Conservation (phyloP, 73 alveolate species). For the Halteria grandinella region DNA sequence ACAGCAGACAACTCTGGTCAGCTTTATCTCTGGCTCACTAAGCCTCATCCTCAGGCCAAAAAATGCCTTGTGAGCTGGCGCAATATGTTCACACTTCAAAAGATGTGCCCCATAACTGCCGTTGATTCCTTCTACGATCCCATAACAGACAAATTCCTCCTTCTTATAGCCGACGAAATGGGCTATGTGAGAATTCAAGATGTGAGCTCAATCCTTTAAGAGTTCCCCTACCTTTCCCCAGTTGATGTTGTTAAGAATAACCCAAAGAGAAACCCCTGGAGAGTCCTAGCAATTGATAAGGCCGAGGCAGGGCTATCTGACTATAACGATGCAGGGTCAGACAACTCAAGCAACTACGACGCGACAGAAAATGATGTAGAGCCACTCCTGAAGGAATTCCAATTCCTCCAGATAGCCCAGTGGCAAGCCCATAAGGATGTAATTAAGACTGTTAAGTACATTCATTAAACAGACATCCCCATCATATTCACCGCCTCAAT, state of each 20-base stretch:
- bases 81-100: conserved; percentile 77
- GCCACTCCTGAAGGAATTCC: conserved; percentile 61
- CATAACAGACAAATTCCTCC: conserved; percentile 3
- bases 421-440: conserved; percentile 82
- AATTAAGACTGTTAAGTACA: conserved; percentile 56
- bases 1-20: conserved; percentile 73
- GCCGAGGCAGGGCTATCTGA: conserved; percentile 37
- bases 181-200: conserved; percentile 73
- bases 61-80: conserved; percentile 71
- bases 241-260: conserved; percentile 48
- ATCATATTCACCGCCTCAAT: conserved; percentile 69
- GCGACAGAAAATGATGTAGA: conserved; percentile 47
- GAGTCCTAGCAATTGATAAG: conserved; percentile 51
- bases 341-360: conserved; percentile 2
- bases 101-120: conserved; percentile 75
- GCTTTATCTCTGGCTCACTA: conserved; percentile 63
- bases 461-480: conserved; percentile 61
- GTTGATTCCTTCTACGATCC: conserved; percentile 67
- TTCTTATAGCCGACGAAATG: conserved; percentile 75
- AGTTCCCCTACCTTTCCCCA: conserved; percentile 40
- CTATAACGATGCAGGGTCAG: conserved; percentile 10
- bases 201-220: conserved; percentile 27
- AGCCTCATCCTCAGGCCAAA: conserved; percentile 60
- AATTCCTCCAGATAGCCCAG: conserved; percentile 49
- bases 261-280: conserved; percentile 68